phyloP scores from a whole-genome alignment of 2,329 filamentous ascomycete genomes.

The Hypocreales sp. region DNA sequence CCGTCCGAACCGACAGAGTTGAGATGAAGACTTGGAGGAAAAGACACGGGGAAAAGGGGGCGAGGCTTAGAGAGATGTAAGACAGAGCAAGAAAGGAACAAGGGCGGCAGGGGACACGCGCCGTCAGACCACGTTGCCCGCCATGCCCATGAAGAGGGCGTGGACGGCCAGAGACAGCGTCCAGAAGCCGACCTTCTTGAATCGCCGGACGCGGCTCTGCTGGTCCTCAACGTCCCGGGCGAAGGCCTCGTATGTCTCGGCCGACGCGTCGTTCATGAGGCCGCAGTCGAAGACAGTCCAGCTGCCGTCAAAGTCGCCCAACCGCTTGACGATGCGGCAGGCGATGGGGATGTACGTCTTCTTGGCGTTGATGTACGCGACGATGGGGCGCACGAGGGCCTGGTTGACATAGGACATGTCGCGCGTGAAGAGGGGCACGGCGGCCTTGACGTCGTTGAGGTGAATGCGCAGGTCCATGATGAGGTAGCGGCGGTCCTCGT shows the following conservation, averaged over 20 bases:
- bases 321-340: conserved; percentile 83
- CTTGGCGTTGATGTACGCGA: conserved; percentile 94
- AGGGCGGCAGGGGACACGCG: background rate
- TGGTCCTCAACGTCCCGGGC: conserved; percentile 81
- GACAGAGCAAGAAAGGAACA: background rate
- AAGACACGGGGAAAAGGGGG: background rate
- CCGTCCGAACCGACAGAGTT: no score
- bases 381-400: conserved; percentile 84
- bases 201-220: conserved; percentile 66
- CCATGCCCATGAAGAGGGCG: conserved; percentile 87
- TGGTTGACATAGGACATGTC: conserved; percentile 94
- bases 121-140: conserved; percentile 52
- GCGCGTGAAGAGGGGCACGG: conserved; percentile 80
- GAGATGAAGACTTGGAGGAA: background rate
- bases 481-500: conserved; percentile 60
- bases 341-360: conserved; percentile 90
- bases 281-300: conserved; percentile 93
- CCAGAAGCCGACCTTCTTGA: conserved; percentile 96
- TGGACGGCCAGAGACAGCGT: conserved; percentile 84
- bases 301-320: conserved; percentile 80
- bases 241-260: conserved; percentile 91
- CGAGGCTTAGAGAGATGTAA: no score
- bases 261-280: conserved; percentile 82
- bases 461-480: conserved; percentile 93
- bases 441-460: conserved; percentile 85